Conservation (phyloP, 371 early-diverging fungal species). For the Rhizopus delemar region DNA sequence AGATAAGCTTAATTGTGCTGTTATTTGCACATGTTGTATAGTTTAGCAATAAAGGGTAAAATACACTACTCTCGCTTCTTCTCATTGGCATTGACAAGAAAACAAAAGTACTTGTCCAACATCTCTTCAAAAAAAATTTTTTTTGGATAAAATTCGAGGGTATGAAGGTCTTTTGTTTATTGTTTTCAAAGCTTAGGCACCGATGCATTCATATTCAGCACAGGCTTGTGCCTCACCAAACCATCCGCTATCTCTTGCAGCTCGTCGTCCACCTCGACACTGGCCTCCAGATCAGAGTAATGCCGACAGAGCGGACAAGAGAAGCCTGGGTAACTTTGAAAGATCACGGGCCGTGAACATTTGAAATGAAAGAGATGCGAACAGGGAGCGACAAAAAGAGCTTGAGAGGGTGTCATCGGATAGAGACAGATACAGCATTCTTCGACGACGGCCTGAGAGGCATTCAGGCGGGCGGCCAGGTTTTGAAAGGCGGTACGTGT, state of each 20-base stretch:
- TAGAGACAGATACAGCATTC: conserved; percentile 95
- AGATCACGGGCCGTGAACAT: conserved; percentile 70
- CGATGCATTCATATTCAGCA: too few relatives aligned
- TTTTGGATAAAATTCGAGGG: too few relatives aligned
- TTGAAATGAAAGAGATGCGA: conserved; percentile 92
- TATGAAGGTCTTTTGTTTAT: too few relatives aligned
- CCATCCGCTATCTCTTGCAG: conserved; percentile 13
- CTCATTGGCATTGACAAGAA: too few relatives aligned
- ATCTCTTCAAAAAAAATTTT: too few relatives aligned
- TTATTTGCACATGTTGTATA: too few relatives aligned
- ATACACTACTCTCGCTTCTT: too few relatives aligned
- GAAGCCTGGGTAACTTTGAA: conserved; percentile 68
- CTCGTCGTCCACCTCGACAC: conserved; percentile 60
- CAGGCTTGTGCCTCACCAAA: too few relatives aligned
- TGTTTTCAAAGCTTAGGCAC: too few relatives aligned
- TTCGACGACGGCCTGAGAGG: not conserved
- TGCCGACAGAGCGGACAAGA: conserved; percentile 90
- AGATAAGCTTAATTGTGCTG: too few relatives aligned
- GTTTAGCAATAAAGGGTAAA: too few relatives aligned
- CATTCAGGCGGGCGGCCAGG: conserved; percentile 18
- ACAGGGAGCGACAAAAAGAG: conserved; percentile 89
- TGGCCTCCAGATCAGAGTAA: conserved; percentile 86
- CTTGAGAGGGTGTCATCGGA: conserved; percentile 84
- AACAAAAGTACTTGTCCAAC: too few relatives aligned
- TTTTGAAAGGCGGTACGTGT: conserved; percentile 24